Evolutionary conservation across 192 early-diverging fungal genomes (phyloP), one percentile per base, ranked within the genome.

Genomic region (Entomortierella chlamydospora): DNA sequence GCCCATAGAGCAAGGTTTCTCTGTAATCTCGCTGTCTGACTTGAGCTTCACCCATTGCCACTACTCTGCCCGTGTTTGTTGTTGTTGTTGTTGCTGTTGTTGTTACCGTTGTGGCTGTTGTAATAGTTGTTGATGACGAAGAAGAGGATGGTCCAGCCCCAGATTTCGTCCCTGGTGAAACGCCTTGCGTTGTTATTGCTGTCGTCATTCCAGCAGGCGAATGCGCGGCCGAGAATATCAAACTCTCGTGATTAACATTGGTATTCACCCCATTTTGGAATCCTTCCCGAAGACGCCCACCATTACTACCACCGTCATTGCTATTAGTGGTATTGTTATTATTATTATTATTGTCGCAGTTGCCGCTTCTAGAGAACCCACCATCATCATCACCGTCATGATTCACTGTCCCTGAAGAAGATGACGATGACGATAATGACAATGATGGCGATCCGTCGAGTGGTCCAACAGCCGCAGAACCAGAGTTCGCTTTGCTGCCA

Each of bases 1-100:
- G 31, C 1, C 74, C 74, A 78, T 78, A 78, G 9, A 69, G 18
- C 2, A 64, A 61, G 1, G 53, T 45, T 55, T 59, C 66, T 33
- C 74, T 55, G 58, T 67, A 67, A 22, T 62, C 25, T 20, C 56
- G 54, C 31, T 64, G 70, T 13, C 5, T 26, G 33, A 0, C 25
- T 15, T 20, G 53, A 15, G 41, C 42, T 61, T 25, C 3, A 51
- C 8, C 18, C 17, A 18, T 51, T 6, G 28, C 39, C 41, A 9
- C 23, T 9, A 3, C 25, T 29, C 22, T 47, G 15, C 22, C 42
- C 26, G 42, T 28, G 23, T 5, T 37, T 33, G 57, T 22, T 53
- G 31, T 29, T 52, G 45, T 17, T 41, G 57, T 39, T 58, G 56
- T 37, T 41, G 45, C 17, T 34, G 22, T 18, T 60, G 47, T 26